phyloP scores from a whole-genome alignment of 2,329 filamentous ascomycete species.

The Beauveria sp. region DNA sequence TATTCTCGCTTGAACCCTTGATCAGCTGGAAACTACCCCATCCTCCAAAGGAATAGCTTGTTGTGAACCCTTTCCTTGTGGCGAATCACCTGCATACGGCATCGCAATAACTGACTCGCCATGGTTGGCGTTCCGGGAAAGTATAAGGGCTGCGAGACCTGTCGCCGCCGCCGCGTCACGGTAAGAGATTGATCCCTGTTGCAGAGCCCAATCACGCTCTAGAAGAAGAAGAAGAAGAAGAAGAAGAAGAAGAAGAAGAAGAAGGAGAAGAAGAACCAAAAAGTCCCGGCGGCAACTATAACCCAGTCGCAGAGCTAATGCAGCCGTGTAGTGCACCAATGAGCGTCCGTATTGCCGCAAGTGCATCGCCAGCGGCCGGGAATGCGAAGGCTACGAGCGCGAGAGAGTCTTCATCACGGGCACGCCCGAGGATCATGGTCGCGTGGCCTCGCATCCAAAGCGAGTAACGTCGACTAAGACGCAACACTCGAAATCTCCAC shows the following conservation, averaged over 20 bases:
- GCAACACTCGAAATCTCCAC: slow-evolving; percentile 12
- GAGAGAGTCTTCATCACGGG: slow-evolving; percentile 58
- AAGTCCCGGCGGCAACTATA: not conserved
- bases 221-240: not conserved
- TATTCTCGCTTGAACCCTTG: not conserved
- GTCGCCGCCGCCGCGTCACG: slow-evolving; percentile 50
- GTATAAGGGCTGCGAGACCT: slow-evolving; percentile 58
- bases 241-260: not conserved
- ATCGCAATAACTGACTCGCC: slow-evolving; percentile 15
- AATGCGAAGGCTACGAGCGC: slow-evolving; percentile 55
- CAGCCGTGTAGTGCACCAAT: slow-evolving; percentile 47
- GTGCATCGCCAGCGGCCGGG: slow-evolving; percentile 48
- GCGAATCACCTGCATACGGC: slow-evolving; percentile 9
- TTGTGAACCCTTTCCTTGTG: slow-evolving; percentile 11
- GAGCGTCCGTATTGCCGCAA: slow-evolving; percentile 53
- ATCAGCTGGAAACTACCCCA: slow-evolving; percentile 8
- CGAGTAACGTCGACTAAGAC: slow-evolving; percentile 29
- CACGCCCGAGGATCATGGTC: slow-evolving; percentile 45
- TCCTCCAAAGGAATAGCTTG: slow-evolving; percentile 8
- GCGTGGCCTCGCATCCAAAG: slow-evolving; percentile 50
- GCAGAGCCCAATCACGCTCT: not conserved
- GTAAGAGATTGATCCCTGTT: slow-evolving; percentile 27
- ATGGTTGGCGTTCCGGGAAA: slow-evolving; percentile 59
- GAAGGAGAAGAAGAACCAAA: not conserved
- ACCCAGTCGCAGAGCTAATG: not conserved